Base-by-base conservation (phyloP, 2,329 filamentous ascomycete genomes). In the Penicillium frequentans region DNA sequence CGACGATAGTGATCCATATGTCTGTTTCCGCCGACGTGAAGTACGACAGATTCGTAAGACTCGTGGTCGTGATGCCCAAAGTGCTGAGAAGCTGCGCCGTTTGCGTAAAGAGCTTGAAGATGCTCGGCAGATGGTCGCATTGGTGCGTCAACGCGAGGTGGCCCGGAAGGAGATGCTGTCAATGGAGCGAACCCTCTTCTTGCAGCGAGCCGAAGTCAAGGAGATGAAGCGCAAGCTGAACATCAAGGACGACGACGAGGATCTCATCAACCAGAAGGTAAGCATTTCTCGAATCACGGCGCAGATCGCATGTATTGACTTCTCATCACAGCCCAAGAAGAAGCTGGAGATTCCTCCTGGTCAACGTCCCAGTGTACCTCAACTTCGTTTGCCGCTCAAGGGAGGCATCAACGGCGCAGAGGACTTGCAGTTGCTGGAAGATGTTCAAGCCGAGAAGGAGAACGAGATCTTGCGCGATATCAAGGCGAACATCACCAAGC, bases 11-110 rank as follows among this genome's bases (percentile, higher is more conserved):
- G 95, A 99, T 76, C 95, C 95, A 49, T 99, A 96, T 77, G 93
- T 99, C 69, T 99, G 95, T 77, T 99, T 99, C 84, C 87, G 95
- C 72, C 87, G 95, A 66, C 90, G 95, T 62, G 95, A 99, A 76
- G 90, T 96, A 47, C 89, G 95, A 56, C 91, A 96, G 73, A 93
- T 92, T 49, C 90, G 95, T 67, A 99, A 98, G 79, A 99, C 95
- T 37, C 86, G 95, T 70, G 91, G 91, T 65, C 87, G 95, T 70
- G 95, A 99, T 79, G 91, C 91, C 35, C 93, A 96, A 76, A 91
- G 93, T 68, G 91, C 90, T 54, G 95, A 99, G 73, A 97, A 96
- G 75, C 84, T 99, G 65, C 95, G 95, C 80, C 91, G 90, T 73
- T 80, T 99, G 69, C 88, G 95, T 54, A 89, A 89, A 67, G 93